Evolutionary conservation across 2,329 filamentous ascomycete species (phyloP).

Genomic region (Alternaria solani): DNA sequence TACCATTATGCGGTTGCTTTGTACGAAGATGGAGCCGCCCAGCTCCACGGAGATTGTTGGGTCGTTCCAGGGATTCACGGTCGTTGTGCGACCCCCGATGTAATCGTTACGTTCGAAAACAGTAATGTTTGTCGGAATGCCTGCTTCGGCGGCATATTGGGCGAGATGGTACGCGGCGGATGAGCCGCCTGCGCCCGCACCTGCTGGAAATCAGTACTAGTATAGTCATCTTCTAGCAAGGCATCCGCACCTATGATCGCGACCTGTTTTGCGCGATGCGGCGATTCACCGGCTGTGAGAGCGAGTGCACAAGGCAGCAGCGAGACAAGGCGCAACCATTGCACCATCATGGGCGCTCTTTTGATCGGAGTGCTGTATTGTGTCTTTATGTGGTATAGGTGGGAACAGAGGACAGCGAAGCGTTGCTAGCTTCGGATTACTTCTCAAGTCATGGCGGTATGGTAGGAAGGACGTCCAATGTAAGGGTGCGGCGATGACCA

Average conservation of each 20-base stretch:
- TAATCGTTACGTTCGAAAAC: constrained; percentile 82
- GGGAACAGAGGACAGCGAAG: not conserved
- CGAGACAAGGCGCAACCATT: constrained; percentile 17
- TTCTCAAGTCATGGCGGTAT: constrained; percentile 14
- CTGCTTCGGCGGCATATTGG: constrained; percentile 69
- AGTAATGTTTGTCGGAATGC: constrained; percentile 77
- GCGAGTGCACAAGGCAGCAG: constrained; percentile 32
- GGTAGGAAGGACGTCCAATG: not conserved
- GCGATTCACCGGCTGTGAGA: constrained; percentile 21
- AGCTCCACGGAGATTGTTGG: constrained; percentile 77
- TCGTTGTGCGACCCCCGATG: constrained; percentile 87
- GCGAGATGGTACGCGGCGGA: constrained; percentile 85
- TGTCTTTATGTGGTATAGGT: not conserved
- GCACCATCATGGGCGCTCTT: constrained; percentile 21
- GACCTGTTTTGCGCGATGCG: constrained; percentile 39
- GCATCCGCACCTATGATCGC: constrained; percentile 48
- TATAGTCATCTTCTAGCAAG: no score
- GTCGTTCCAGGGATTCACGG: constrained; percentile 78
- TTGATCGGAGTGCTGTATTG: not conserved
- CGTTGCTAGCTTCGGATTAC: constrained; percentile 7
- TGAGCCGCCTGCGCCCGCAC: constrained; percentile 87
- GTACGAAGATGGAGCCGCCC: constrained; percentile 90
- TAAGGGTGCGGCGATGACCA: constrained; percentile 1
- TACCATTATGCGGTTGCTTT: constrained; percentile 82
- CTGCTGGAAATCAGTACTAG: constrained; percentile 56